Base-by-base conservation (phyloP, 495 filamentous ascomycete genomes). In the Chaetomidium leptoderma region DNA sequence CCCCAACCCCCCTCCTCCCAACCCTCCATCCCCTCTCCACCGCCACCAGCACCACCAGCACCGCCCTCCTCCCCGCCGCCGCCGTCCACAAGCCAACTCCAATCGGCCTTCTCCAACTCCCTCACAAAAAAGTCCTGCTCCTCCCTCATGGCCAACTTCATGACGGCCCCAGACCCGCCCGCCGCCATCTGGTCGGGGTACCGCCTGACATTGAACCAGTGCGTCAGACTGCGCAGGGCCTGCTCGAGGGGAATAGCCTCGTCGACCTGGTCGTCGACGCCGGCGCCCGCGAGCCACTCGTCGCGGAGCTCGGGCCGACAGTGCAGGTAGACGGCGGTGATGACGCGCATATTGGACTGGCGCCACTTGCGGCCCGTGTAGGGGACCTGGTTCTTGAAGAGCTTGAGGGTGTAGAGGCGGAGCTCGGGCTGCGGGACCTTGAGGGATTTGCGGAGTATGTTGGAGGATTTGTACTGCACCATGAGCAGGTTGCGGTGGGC, bases 331-430 rank as follows among this genome's bases (percentile, higher is more conserved):
- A 97, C 88, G 19, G 91, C 92, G 0, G 93, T 98, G 68, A 98
- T 98, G 62, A 97, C 92, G 50, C 92, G 87, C 93, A 98, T 98
- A 69, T 98, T 97, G 53, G 85, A 84, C 76, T 98, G 93, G 17
- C 93, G 85, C 93, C 93, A 98, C 74, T 98, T 98, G 14, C 93
- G 85, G 19, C 93, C 92, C 70, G 93, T 97, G 75, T 95, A 98
- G 14, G 93, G 93, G 1, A 97, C 93, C 67, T 97, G 95, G 55
- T 88, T 90, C 71, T 98, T 98, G 84, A 97, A 96, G 0, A 98
- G 82, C 68, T 98, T 98, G 65, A 98, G 84, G 8, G 92, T 95
- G 75, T 97, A 97, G 27, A 92, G 84, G 8, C 95, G 86, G 19
- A 98, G 80, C 59, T 90, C 78, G 0, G 83, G 86, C 66, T 97